Conservation (phyloP, 306 rosid genomes). For the Acacia acuminata region DNA sequence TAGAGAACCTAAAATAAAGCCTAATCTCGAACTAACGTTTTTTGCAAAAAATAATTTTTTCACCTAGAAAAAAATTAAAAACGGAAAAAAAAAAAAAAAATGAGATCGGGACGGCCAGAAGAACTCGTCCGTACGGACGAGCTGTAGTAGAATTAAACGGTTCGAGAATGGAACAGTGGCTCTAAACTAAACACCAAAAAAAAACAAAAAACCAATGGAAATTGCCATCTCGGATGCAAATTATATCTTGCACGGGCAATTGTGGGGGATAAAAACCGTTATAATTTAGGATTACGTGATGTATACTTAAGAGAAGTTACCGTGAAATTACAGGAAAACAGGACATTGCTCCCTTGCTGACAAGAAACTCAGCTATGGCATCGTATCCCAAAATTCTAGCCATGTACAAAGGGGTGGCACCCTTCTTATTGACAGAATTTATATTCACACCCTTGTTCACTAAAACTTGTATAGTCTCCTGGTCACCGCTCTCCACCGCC, state of each 20-base stretch:
- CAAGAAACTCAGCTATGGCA: slow-evolving; percentile 53
- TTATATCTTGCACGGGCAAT: neutral
- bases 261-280: neutral
- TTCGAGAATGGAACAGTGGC: neutral
- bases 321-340: neutral
- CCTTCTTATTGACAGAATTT: slow-evolving; percentile 44
- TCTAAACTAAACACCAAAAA: neutral
- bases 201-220: neutral
- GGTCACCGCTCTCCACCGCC: slow-evolving; percentile 63
- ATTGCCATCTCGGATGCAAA: neutral
- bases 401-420: slow-evolving; percentile 66
- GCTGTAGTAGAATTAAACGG: neutral
- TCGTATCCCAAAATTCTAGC: slow-evolving; percentile 62
- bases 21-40: no score
- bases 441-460: slow-evolving; percentile 56
- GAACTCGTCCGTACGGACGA: no score
- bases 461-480: slow-evolving; percentile 50
- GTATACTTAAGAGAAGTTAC: neutral
- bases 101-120: no score
- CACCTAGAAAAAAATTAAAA: no score
- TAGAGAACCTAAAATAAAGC: no score
- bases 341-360: slow-evolving; percentile 46
- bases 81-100: no score
- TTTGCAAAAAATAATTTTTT: no score
- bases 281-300: neutral